phyloP scores from a whole-genome alignment of 768 basidiomycete species.

The Dacryopinax primogenitus region DNA sequence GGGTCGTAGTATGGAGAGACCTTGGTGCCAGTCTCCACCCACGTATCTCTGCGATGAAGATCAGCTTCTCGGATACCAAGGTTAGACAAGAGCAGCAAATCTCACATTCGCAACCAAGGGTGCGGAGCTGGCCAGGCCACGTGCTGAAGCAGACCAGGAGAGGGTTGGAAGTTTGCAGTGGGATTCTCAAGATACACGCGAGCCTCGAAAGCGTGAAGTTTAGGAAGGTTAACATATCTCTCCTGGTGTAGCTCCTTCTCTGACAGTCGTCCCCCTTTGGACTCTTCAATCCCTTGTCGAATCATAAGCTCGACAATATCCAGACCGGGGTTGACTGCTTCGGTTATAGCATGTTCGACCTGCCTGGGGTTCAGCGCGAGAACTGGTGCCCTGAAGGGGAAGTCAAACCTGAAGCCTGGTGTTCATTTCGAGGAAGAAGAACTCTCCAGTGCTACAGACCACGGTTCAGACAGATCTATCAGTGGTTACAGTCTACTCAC shows the following conservation, averaged over 20 bases:
- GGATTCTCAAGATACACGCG: constrained; percentile 55
- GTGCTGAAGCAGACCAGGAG: constrained; percentile 48
- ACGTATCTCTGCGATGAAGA: constrained; percentile 16
- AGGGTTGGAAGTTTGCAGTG: constrained; percentile 41
- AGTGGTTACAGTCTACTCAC: constrained; percentile 19
- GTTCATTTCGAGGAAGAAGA: constrained; percentile 65
- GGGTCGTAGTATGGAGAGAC: constrained; percentile 47
- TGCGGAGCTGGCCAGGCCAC: constrained; percentile 32
- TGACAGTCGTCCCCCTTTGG: constrained; percentile 13
- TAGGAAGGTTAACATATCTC: constrained; percentile 26
- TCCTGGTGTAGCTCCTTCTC: constrained; percentile 29
- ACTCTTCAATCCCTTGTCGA: constrained; percentile 38
- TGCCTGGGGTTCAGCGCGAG: constrained; percentile 21
- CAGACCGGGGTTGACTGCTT: constrained; percentile 40
- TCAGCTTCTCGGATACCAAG: constrained; percentile 12
- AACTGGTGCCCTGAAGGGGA: too few species aligned
- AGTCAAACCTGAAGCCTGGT: constrained; percentile 44
- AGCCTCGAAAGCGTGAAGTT: constrained; percentile 39
- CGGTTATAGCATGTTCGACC: constrained; percentile 59
- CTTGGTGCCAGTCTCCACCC: constrained; percentile 38
- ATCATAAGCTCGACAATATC: constrained; percentile 58
- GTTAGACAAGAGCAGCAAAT: constrained; percentile 13
- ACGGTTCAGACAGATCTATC: neutral
- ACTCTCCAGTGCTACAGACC: constrained; percentile 29
- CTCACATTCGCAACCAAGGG: constrained; percentile 49